Conservation (phyloP, 495 filamentous ascomycete genomes). For the Hypoxylon lienhwacheense region DNA sequence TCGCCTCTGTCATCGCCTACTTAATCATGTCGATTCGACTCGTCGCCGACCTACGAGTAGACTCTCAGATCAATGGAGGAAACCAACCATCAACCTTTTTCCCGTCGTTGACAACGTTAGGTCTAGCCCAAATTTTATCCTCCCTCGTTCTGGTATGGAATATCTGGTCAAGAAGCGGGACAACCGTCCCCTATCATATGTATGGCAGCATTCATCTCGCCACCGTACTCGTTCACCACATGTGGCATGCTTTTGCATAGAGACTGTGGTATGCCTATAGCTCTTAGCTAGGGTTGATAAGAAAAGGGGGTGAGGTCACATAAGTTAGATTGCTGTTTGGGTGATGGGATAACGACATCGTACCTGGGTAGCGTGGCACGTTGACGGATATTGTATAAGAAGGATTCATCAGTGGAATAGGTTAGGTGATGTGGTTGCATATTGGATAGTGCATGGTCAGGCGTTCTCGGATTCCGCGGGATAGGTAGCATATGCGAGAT, state of each 20-base stretch:
- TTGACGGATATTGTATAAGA: not conserved
- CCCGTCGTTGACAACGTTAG: conserved; percentile 28
- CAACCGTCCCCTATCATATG: conserved; percentile 11
- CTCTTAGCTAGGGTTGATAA: not conserved
- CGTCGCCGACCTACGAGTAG: conserved; percentile 33
- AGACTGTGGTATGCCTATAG: not conserved
- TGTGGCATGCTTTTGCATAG: conserved; percentile 35
- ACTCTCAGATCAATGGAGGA: conserved; percentile 21
- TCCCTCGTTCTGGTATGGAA: conserved; percentile 33
- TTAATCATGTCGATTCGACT: conserved; percentile 36
- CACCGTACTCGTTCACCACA: conserved; percentile 33
- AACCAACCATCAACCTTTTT: conserved; percentile 27
- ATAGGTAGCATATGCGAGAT: conserved; percentile 10
- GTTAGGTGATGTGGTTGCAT: conserved; percentile 3
- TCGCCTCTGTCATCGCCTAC: conserved; percentile 29
- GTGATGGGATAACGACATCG: conserved; percentile 1
- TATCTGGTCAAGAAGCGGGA: conserved; percentile 31
- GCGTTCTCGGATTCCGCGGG: conserved; percentile 26
- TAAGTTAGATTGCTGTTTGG: not conserved
- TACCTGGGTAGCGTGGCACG: not conserved
- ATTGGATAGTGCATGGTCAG: conserved; percentile 18
- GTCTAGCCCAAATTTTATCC: conserved; percentile 25
- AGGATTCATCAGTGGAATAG: conserved; percentile 11
- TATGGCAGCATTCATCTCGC: conserved; percentile 35
- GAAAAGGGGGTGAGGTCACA: not conserved